Evolutionary conservation across 331 rosid genomes (phyloP), one percentile per base, ranked within the genome.

Genomic region (Quercus lobata): DNA sequence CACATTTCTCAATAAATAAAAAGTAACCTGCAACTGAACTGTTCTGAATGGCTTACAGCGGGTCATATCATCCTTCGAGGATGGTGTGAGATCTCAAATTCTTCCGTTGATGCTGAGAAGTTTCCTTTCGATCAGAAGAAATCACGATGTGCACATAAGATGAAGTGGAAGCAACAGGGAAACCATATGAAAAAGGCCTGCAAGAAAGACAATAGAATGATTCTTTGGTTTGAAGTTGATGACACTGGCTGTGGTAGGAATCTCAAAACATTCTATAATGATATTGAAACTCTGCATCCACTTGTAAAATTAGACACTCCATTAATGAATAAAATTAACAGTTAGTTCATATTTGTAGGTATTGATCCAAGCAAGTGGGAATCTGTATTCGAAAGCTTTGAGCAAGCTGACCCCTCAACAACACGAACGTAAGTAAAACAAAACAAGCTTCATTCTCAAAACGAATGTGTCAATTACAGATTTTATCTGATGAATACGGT

Each of bases 341-440:
- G 17, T 65, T 17, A 68, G 9, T 62, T 2, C 60, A 63, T 30
- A 27, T 70, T 37, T 73, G 24, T 76, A 96, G 99, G 99, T 52
- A 96, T 96, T 78, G 99, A 93, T 82, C 91, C 97, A 57, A 81
- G 93, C 83, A 96, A 96, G 85, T 96, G 98, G 99, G 98, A 96
- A 68, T 89, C 97, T 22, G 99, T 96, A 75, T 96, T 96, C 71
- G 99, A 96, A 87, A 96, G 99, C 90, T 96, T 96, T 79, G 99
- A 96, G 89, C 99, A 96, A 85, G 99, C 97, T 25, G 99, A 96
- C 88, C 99, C 98, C 81, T 91, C 99, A 52, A 96, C 99, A 41
- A 96, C 98, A 57, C 79, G 99, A 85, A 85, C 97, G 99, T 96
- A 76, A 89, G 97, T 80, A 81, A 56, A 35, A 86, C 32, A 80